Evolutionary conservation across 2,329 filamentous ascomycete genomes (phyloP).

Genomic region (Fusarium duplospermum): DNA sequence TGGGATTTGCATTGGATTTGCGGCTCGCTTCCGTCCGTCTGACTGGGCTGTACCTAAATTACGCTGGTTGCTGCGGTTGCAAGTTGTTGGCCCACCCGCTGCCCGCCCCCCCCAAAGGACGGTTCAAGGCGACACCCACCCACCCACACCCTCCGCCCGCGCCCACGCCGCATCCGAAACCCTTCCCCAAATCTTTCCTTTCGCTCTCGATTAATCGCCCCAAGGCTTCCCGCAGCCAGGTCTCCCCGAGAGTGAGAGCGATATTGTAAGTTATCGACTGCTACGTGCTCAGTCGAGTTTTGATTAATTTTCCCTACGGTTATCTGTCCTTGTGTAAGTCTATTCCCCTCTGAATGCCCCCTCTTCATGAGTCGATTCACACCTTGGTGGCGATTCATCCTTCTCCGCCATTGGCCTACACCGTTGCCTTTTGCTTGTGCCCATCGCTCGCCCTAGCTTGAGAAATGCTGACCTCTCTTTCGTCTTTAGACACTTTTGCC

Average conservation of each 20-base stretch:
- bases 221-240: conserved; percentile 31
- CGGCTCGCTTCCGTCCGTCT: conserved; percentile 29
- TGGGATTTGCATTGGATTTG: conserved; percentile 14
- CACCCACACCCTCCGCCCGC: conserved; percentile 33
- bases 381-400: conserved; percentile 49
- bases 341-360: neutral
- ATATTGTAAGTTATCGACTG: conserved; percentile 25
- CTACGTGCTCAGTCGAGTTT: conserved; percentile 17
- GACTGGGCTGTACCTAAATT: conserved; percentile 11
- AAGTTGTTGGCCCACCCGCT: conserved; percentile 35
- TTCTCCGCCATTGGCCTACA: conserved; percentile 36
- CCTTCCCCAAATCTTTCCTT: conserved; percentile 36
- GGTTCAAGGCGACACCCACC: conserved; percentile 2
- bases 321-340: conserved; percentile 39
- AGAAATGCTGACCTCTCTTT: conserved; percentile 33
- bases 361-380: conserved; percentile 31
- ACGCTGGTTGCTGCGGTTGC: conserved; percentile 45
- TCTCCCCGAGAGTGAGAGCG: conserved; percentile 20
- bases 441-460: conserved; percentile 11
- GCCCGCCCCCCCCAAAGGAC: neutral
- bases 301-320: conserved; percentile 13
- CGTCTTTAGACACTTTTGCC: conserved; percentile 33
- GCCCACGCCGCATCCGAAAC: conserved; percentile 35
- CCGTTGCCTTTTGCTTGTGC: conserved; percentile 23
- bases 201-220: conserved; percentile 26